Evolutionary conservation across 768 basidiomycete genomes (phyloP), one percentile per base, ranked within the genome.

Genomic region (Rhodotorula kratochvilovae): DNA sequence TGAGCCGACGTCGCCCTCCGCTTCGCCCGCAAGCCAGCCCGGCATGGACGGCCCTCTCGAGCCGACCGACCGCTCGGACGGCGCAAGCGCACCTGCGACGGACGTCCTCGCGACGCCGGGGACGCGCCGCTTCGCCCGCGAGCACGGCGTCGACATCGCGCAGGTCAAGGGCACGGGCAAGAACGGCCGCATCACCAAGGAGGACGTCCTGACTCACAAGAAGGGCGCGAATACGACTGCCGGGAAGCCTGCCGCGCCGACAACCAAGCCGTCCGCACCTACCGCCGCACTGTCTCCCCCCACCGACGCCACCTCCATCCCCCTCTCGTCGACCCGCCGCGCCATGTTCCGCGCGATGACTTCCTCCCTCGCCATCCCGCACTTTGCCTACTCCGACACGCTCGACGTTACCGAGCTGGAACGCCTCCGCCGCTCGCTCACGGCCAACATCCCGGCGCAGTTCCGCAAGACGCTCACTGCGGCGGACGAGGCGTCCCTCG

Each of bases 291-390:
- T n/a, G n/a, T n/a, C 66, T 42, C 3, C 55, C 7, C 13, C 45
- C 15, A 46, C 59, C 43, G 48, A 29, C 21, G 27, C 51, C 13
- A 31, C 45, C 29, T n/a, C 55, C 1, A 63, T 75, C 27, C 42
- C 68, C 3, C 83, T 93, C 35, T 87, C 87, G 10, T 82, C 90
- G 73, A 91, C 90, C 25, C 83, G 91, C 64, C 86, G 87, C 77
- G 87, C 87, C 17, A 94, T 93, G 91, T 93, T 87, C 88, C 90
- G 90, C 75, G 89, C 90, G 5, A 93, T 93, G 91, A 85, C 84
- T 16, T 25, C 60, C 13, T 90, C 90, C 76, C 83, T 93, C 63
- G 87, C 89, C 76, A 89, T 92, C 74, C 91, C 91, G 27, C 89
- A 89, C 77, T 94, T 94, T 72, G 89, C 90, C 84, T 76, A 76